Conservation (phyloP, 2,329 filamentous ascomycete genomes). For the Moelleriella libera region DNA sequence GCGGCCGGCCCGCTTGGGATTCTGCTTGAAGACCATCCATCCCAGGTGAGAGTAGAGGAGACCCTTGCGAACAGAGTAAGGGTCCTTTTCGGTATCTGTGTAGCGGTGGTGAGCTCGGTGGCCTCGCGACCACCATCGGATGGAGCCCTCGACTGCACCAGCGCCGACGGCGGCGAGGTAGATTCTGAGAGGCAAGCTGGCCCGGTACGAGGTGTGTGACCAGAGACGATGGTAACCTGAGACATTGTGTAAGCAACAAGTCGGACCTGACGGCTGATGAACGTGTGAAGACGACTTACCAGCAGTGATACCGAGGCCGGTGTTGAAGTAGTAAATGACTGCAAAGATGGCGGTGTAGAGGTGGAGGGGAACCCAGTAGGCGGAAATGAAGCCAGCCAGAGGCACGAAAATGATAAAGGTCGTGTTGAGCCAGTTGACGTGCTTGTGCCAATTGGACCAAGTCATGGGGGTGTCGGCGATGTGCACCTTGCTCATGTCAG, state of each 20-base stretch:
- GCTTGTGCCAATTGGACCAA: conserved; percentile 73
- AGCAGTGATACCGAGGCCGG: conserved; percentile 66
- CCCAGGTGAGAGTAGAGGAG: conserved; percentile 66
- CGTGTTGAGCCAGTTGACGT: conserved; percentile 89
- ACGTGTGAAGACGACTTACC: conserved; percentile 32
- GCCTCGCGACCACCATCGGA: conserved; percentile 79
- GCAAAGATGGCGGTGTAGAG: conserved; percentile 61
- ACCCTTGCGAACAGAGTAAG: conserved; percentile 82
- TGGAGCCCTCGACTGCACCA: conserved; percentile 73
- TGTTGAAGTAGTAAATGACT: conserved; percentile 70
- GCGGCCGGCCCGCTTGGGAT: conserved; percentile 75
- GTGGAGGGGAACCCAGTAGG: conserved; percentile 66
- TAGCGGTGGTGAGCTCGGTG: conserved; percentile 84
- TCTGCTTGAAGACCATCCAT: conserved; percentile 92
- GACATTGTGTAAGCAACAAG: neutral
- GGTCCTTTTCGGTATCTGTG: conserved; percentile 85
- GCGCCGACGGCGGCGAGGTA: conserved; percentile 72
- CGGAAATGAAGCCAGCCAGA: conserved; percentile 54
- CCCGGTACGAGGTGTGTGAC: conserved; percentile 77
- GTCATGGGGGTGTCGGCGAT: conserved; percentile 76
- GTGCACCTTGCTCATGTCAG: conserved; percentile 58
- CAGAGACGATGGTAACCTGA: conserved; percentile 52
- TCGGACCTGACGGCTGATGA: neutral
- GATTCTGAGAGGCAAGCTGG: conserved; percentile 59
- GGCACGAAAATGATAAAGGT: conserved; percentile 69